These are phyloP conservation scores for Monosporozyma aquatica DNA, from an alignment of 805 yeast species.

Conservation along the genomic window DNA sequence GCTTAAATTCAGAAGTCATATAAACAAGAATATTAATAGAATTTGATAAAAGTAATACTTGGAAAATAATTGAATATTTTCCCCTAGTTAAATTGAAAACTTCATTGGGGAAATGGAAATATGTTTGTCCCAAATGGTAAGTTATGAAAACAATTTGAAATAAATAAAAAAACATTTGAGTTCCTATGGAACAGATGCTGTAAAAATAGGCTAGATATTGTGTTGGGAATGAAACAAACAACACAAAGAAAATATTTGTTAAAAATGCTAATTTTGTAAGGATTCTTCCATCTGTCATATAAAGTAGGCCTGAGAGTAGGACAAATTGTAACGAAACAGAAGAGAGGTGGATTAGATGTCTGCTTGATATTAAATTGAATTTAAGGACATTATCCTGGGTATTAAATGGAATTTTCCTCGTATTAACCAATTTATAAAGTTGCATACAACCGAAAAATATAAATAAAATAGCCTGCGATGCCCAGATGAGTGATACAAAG, in stretches of 20 bases:
- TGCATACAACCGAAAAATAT: slow-evolving; percentile 19
- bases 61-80: slow-evolving; percentile 15
- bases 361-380: slow-evolving; percentile 9
- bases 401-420: slow-evolving; percentile 15
- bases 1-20: slow-evolving; percentile 33
- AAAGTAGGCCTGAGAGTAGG: slow-evolving; percentile 10
- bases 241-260: slow-evolving; percentile 15
- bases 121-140: slow-evolving; percentile 22
- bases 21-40: slow-evolving; percentile 30
- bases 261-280: slow-evolving; percentile 10
- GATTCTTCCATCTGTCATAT: slow-evolving; percentile 6
- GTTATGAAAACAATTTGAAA: slow-evolving; percentile 13
- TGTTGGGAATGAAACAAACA: slow-evolving; percentile 21
- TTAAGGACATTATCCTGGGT: slow-evolving; percentile 7
- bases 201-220: slow-evolving; percentile 24
- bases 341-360: slow-evolving; percentile 17
- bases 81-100: slow-evolving; percentile 18
- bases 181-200: slow-evolving; percentile 24
- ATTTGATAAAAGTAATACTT: slow-evolving; percentile 26
- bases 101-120: slow-evolving; percentile 12
- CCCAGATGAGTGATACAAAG: slow-evolving; percentile 19
- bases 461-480: slow-evolving; percentile 12
- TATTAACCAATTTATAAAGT: slow-evolving; percentile 11
- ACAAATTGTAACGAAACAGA: slow-evolving; percentile 16
- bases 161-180: slow-evolving; percentile 24